These are phyloP conservation scores for Fusarium nisikadoi DNA, from an alignment of 2,329 filamentous ascomycete species.

Conservation along the genomic window DNA sequence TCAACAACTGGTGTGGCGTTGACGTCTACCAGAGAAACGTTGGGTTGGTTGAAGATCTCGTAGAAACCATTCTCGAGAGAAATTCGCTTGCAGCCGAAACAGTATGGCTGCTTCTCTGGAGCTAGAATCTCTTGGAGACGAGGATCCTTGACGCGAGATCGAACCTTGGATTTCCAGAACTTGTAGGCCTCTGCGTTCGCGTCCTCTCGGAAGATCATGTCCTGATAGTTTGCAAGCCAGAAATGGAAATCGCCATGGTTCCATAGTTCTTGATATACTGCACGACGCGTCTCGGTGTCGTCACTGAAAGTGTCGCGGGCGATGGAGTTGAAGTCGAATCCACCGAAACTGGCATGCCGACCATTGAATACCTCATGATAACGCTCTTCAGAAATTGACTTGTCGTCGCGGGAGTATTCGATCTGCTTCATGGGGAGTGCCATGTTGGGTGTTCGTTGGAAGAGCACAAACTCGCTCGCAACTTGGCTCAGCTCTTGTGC, in stretches of 20 bases:
- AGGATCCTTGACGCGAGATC: slow-evolving; percentile 49
- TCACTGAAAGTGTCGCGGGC: background rate
- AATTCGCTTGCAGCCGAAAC: slow-evolving; percentile 16
- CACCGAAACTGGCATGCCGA: background rate
- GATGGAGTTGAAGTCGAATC: background rate
- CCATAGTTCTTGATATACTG: slow-evolving; percentile 48
- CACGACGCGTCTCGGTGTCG: background rate
- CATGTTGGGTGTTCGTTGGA: background rate
- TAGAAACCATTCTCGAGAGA: slow-evolving; percentile 19
- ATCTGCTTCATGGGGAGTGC: background rate
- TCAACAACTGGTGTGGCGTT: slow-evolving; percentile 17
- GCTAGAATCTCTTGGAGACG: background rate
- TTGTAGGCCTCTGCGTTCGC: slow-evolving; percentile 59
- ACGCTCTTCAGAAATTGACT: background rate
- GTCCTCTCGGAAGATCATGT: slow-evolving; percentile 54
- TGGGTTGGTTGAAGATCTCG: slow-evolving; percentile 29
- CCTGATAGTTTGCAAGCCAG: slow-evolving; percentile 58
- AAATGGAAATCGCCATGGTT: slow-evolving; percentile 58
- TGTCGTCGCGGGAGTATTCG: background rate
- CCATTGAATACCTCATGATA: background rate
- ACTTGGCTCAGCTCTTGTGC: background rate
- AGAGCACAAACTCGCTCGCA: background rate
- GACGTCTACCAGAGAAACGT: slow-evolving; percentile 8
- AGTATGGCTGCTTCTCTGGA: background rate
- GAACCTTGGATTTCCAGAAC: slow-evolving; percentile 60